Conservation (phyloP, 208 protist species). For the Leptomonas pyrrhocoris region DNA sequence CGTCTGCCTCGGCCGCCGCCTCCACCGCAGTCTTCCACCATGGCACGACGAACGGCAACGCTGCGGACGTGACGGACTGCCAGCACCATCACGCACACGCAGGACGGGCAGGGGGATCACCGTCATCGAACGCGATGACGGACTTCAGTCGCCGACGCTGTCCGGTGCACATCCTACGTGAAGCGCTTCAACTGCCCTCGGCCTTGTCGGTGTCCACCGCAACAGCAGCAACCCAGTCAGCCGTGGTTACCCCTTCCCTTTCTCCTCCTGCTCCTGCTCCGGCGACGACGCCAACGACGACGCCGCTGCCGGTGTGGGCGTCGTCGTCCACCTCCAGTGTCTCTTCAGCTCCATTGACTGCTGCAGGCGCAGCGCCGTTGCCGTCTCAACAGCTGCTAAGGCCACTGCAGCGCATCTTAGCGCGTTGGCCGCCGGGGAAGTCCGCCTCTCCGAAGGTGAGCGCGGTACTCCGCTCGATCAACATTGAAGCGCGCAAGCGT, state of each 20-base stretch:
- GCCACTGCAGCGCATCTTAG: constrained; percentile 48
- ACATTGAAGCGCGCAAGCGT: constrained; percentile 40
- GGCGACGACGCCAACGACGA: not conserved
- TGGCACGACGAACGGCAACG: not conserved
- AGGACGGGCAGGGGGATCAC: not conserved
- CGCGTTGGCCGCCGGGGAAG: constrained; percentile 53
- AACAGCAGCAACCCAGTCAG: not conserved
- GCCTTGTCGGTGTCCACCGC: not conserved
- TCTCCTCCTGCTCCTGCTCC: too few relatives aligned
- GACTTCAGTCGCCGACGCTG: constrained; percentile 52
- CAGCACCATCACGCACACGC: not conserved
- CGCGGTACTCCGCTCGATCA: constrained; percentile 43
- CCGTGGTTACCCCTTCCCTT: too few relatives aligned
- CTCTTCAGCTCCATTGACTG: not conserved
- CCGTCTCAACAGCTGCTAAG: not conserved
- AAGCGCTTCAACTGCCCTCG: constrained; percentile 36
- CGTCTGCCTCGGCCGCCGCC: constrained; percentile 8
- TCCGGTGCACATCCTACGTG: constrained; percentile 46
- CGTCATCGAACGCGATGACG: not conserved
- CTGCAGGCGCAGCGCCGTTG: not conserved
- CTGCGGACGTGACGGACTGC: not conserved
- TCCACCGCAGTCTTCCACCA: constrained; percentile 11
- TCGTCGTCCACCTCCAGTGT: constrained; percentile 7
- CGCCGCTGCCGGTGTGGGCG: constrained; percentile 1
- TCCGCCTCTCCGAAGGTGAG: constrained; percentile 22